phyloP scores from a whole-genome alignment of 768 basidiomycete species.

The Fomitopsis serialis region DNA sequence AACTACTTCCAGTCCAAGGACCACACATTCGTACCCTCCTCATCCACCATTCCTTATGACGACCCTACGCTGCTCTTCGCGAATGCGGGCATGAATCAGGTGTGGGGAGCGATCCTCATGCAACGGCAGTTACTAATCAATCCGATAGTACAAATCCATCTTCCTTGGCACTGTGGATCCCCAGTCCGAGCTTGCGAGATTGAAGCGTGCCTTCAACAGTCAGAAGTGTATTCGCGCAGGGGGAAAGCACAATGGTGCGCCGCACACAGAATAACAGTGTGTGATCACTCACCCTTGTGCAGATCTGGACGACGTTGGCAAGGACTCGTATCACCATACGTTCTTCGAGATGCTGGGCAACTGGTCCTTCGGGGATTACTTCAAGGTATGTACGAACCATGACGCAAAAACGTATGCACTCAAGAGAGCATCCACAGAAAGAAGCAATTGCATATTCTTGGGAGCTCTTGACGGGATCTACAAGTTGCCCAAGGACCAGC shows the following conservation, averaged over 20 bases:
- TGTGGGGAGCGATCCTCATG: conserved; percentile 19
- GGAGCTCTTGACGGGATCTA: conserved; percentile 90
- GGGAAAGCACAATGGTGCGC: conserved; percentile 93
- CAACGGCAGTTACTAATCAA: background rate
- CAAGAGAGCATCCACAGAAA: conserved; percentile 46
- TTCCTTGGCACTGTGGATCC: conserved; percentile 99
- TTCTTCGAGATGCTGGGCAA: conserved; percentile 99
- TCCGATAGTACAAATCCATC: conserved; percentile 82
- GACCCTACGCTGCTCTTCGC: conserved; percentile 97
- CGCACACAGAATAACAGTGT: background rate
- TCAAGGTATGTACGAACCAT: conserved; percentile 60
- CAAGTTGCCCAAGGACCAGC: conserved; percentile 79
- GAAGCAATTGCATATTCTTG: conserved; percentile 92
- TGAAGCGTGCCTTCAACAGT: conserved; percentile 91
- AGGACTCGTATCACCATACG: conserved; percentile 96
- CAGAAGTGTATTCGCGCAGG: conserved; percentile 99
- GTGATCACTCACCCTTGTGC: background rate
- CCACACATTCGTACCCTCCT: conserved; percentile 89
- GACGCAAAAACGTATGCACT: background rate
- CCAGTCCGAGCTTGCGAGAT: conserved; percentile 82
- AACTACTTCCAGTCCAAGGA: conserved; percentile 74
- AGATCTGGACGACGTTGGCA: conserved; percentile 99
- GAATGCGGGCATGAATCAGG: conserved; percentile 98
- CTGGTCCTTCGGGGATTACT: conserved; percentile 99
- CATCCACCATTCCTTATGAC: conserved; percentile 92